A percentile compares a stretch with the other conserved stretches of the same genome.
phyloP scores from a whole-genome alignment of 2,329 filamentous ascomycete species.

The Nigrospora oryzae region DNA sequence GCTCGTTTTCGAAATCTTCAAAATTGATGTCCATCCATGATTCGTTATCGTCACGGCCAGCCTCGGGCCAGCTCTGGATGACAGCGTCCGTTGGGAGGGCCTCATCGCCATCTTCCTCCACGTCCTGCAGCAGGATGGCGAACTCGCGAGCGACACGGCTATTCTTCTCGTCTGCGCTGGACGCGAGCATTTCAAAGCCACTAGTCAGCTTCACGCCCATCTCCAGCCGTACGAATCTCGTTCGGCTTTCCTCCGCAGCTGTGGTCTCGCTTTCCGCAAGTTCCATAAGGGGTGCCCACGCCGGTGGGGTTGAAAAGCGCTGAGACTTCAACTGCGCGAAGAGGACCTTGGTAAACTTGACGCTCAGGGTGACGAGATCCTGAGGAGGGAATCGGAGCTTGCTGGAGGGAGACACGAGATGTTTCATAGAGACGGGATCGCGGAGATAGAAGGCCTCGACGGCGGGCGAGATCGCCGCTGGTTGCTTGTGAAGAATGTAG shows the following conservation, averaged over 20 bases:
- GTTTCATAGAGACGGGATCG: slow-evolving; percentile 67
- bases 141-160: slow-evolving; percentile 67
- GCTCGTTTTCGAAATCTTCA: slow-evolving; percentile 76
- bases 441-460: slow-evolving; percentile 89
- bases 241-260: slow-evolving; percentile 13
- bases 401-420: slow-evolving; percentile 48
- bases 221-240: slow-evolving; percentile 39
- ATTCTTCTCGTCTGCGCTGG: slow-evolving; percentile 58
- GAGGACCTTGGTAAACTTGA: slow-evolving; percentile 78
- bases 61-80: slow-evolving; percentile 60
- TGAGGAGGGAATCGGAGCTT: slow-evolving; percentile 60
- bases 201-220: slow-evolving; percentile 84
- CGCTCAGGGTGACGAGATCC: slow-evolving; percentile 72
- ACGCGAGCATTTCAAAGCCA: slow-evolving; percentile 82
- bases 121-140: slow-evolving; percentile 64
- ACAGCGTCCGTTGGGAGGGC: slow-evolving; percentile 63
- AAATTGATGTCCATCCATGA: slow-evolving; percentile 90
- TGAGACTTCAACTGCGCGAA: slow-evolving; percentile 89
- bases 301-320: slow-evolving; percentile 59
- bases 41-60: slow-evolving; percentile 67
- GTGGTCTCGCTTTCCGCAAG: slow-evolving; percentile 13
- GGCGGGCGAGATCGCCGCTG: slow-evolving; percentile 71
- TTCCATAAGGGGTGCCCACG: slow-evolving; percentile 33
- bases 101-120: slow-evolving; percentile 60
- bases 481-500: slow-evolving; percentile 65